Percentiles rank a stretch among this genome's conserved stretches.
phyloP scores from a whole-genome alignment of 176 grass and related monocot species.

The Carex cristatella region DNA sequence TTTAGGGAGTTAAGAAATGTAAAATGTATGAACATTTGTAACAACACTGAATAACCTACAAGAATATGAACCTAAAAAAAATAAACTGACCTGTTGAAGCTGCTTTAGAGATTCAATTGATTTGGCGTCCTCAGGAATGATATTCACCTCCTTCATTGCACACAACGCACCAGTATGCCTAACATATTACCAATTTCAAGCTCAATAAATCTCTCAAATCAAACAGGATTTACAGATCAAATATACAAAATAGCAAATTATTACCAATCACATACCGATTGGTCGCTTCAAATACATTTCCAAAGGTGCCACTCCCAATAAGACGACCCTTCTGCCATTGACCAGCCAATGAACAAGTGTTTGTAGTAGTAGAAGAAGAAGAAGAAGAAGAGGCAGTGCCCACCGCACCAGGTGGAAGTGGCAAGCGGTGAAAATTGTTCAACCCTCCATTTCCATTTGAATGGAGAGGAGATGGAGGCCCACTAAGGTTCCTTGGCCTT shows the following conservation, averaged over 20 bases:
- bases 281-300: constrained; percentile 87
- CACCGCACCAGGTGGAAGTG: constrained; percentile 60
- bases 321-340: constrained; percentile 88
- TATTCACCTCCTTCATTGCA: constrained; percentile 99
- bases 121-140: constrained; percentile 93
- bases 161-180: constrained; percentile 93
- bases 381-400: constrained; percentile 16
- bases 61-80: background rate
- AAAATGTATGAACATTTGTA: background rate
- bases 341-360: constrained; percentile 39
- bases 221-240: constrained; percentile 14
- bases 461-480: constrained; percentile 78
- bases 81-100: constrained; percentile 61
- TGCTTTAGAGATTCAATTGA: constrained; percentile 79
- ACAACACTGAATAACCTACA: background rate
- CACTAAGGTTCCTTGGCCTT: constrained; percentile 55
- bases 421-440: constrained; percentile 58
- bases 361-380: constrained; percentile 34
- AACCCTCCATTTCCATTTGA: constrained; percentile 42
- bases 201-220: constrained; percentile 3
- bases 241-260: constrained; percentile 10
- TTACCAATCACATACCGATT: constrained; percentile 54
- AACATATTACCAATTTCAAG: constrained; percentile 27
- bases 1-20: constrained; percentile 4
- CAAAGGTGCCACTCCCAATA: constrained; percentile 93